A percentile compares a stretch with the other conserved stretches of the same genome.
Evolutionary conservation across 2,329 filamentous ascomycete species (phyloP).

Genomic region (Apiospora marii): DNA sequence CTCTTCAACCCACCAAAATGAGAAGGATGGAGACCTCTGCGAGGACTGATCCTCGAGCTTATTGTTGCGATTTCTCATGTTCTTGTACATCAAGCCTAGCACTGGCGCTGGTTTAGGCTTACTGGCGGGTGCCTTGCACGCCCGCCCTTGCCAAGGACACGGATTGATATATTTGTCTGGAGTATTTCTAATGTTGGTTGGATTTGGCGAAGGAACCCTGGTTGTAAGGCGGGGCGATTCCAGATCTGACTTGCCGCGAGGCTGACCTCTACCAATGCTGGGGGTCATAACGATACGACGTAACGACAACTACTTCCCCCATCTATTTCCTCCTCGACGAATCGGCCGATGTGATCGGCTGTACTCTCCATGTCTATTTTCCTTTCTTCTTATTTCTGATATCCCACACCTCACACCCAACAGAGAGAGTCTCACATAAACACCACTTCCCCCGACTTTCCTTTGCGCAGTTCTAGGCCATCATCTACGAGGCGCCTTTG

Average conservation of each 20-base stretch:
- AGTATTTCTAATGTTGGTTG: slow-evolving; percentile 54
- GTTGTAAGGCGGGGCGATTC: slow-evolving; percentile 51
- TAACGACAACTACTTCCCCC: slow-evolving; percentile 46
- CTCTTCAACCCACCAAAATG: not conserved
- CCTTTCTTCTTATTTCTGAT: slow-evolving; percentile 39
- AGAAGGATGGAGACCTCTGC: not conserved
- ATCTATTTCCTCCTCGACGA: slow-evolving; percentile 32
- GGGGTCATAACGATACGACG: slow-evolving; percentile 54
- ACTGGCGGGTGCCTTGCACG: slow-evolving; percentile 19
- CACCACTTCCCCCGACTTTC: slow-evolving; percentile 33
- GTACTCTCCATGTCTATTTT: slow-evolving; percentile 24
- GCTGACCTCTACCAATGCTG: slow-evolving; percentile 55
- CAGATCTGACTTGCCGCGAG: slow-evolving; percentile 72
- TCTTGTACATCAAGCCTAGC: slow-evolving; percentile 22
- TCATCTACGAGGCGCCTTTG: not conserved
- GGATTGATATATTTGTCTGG: slow-evolving; percentile 41
- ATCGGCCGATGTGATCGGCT: slow-evolving; percentile 35
- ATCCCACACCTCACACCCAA: slow-evolving; percentile 7
- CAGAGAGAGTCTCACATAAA: slow-evolving; percentile 22
- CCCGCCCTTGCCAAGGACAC: not conserved
- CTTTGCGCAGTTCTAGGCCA: slow-evolving; percentile 32
- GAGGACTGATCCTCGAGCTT: not conserved
- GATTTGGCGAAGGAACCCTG: slow-evolving; percentile 57
- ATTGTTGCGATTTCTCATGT: slow-evolving; percentile 16
- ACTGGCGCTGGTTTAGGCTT: slow-evolving; percentile 9